phyloP scores from a whole-genome alignment of 768 basidiomycete species.

The Mycena maculata region DNA sequence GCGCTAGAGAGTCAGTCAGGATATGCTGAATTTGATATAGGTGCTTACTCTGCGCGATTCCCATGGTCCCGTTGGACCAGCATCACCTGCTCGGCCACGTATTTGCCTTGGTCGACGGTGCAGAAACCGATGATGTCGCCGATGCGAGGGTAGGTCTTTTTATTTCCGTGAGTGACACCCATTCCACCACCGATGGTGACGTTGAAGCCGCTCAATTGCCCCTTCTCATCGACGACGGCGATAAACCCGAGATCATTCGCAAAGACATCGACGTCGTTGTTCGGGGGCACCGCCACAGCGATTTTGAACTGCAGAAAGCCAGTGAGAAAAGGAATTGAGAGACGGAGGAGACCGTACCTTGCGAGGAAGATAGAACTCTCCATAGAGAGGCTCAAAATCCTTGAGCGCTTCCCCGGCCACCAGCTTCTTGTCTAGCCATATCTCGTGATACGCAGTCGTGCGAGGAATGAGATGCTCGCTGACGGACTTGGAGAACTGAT shows the following conservation, averaged over 20 bases:
- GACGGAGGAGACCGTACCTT: conserved; percentile 66
- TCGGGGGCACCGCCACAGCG: conserved; percentile 95
- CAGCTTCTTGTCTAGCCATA: conserved; percentile 98
- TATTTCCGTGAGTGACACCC: conserved; percentile 99
- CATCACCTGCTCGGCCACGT: conserved; percentile 94
- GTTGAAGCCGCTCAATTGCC: conserved; percentile 91
- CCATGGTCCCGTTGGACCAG: conserved; percentile 95
- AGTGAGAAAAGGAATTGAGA: conserved; percentile 18
- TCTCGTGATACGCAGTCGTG: conserved; percentile 97
- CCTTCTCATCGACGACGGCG: conserved; percentile 83
- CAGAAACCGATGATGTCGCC: conserved; percentile 94
- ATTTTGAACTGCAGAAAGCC: conserved; percentile 84
- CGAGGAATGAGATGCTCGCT: conserved; percentile 90
- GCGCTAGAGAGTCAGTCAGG: conserved; percentile 16
- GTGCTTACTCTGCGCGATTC: conserved; percentile 88
- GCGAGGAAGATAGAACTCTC: conserved; percentile 95
- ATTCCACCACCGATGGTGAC: conserved; percentile 96
- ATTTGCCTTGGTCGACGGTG: conserved; percentile 83
- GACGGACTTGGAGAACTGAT: conserved; percentile 83
- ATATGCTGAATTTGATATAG: background rate
- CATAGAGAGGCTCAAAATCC: conserved; percentile 97
- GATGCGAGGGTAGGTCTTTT: conserved; percentile 96
- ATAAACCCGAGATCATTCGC: conserved; percentile 98
- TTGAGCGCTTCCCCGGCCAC: conserved; percentile 94
- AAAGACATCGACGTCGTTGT: conserved; percentile 96